Evolutionary conservation across 768 basidiomycete species (phyloP), one percentile per base, ranked within the genome.

Genomic region (Tubosaeta sp.): DNA sequence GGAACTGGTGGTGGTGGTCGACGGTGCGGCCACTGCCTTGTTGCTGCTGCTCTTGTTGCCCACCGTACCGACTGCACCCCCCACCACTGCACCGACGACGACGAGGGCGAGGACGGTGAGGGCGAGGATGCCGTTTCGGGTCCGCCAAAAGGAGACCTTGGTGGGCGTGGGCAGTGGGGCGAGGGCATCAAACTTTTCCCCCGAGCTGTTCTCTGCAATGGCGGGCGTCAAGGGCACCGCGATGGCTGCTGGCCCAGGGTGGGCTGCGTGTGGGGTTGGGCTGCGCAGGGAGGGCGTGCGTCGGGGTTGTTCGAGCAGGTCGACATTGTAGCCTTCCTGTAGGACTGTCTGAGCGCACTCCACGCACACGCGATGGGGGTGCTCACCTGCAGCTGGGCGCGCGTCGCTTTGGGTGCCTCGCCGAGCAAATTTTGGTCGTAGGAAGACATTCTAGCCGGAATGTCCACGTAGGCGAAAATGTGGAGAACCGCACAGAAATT

Each of bases 311-410:
- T 69, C 59, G 34, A 77, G 66, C 16, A 82, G 60, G 58, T 78
- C 75, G 51, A 79, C 71, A 49, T 76, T 76, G 66, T 83, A 83
- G 2, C 82, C 80, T 69, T 76, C 75, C 81, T 83, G 56, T 31
- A 5, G 5, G 39, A 10, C 27, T 33, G 33, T 9, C 6, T 29
- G 29, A 29, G 29, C 29, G 29, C 29, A 22, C 22, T 3, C 1
- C 22, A 29, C 29, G 29, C 4, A n/a, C 17, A 22, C 26, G 34
- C 55, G 48, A 50, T 66, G 56, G 59, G n/a, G 69, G 65, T 45
- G 50, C 69, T 35, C 31, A 76, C 76, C 67, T 77, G 76, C 48
- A 72, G 43, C 57, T 76, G 75, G 4, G 71, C 68, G 29, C 70
- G 72, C 6, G 76, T 78, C 5, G 76, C 74, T 26, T 42, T 65